Evolutionary conservation across 805 yeast genomes (phyloP).

Genomic region (Saccharomyces paradoxus): DNA sequence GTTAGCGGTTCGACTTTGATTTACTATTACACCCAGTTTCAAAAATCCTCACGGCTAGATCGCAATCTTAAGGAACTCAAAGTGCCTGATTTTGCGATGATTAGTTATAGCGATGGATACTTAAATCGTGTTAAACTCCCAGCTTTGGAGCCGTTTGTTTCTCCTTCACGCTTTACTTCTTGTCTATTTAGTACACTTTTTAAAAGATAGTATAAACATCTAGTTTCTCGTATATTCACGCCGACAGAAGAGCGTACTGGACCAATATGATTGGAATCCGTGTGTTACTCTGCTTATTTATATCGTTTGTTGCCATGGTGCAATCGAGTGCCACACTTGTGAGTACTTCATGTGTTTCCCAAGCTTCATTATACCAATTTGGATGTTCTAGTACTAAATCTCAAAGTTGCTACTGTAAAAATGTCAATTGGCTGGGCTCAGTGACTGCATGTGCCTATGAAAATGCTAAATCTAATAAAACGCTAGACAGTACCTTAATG

Average conservation of each 20-base stretch:
- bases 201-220: background rate
- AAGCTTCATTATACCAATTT: background rate
- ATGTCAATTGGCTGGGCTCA: constrained; percentile 38
- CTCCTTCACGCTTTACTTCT: background rate
- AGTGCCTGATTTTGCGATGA: background rate
- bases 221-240: background rate
- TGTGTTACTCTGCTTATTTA: background rate
- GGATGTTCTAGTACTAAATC: background rate
- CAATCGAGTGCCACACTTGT: background rate
- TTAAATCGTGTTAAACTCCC: background rate
- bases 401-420: constrained; percentile 34
- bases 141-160: background rate
- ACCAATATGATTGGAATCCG: background rate
- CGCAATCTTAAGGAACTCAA: background rate
- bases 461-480: constrained; percentile 25
- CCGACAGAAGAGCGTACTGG: background rate
- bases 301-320: background rate
- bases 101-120: background rate
- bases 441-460: constrained; percentile 36
- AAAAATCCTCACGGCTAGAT: background rate
- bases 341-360: background rate
- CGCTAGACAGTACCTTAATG: constrained; percentile 33
- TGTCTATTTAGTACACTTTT: background rate
- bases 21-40: background rate
- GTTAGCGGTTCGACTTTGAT: background rate